Base-by-base conservation (phyloP, 208 protist species). In the Trypanosomatidae sp. region DNA sequence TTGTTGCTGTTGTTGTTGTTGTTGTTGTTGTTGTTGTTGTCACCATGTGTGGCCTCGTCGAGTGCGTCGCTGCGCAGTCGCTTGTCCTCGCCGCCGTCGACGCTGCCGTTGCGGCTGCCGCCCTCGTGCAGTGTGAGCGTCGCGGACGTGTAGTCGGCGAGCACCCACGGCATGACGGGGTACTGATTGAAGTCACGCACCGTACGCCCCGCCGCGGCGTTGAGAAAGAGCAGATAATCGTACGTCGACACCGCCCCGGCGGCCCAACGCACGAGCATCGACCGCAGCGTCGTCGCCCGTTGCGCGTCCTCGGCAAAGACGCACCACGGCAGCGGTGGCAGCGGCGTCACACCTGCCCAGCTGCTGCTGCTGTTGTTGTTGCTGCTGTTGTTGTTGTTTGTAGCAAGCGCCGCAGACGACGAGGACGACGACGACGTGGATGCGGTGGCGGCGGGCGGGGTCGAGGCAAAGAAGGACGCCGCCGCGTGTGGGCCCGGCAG, bases 91-190 rank as follows among this genome's bases (percentile, higher is more conserved):
- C n/a, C n/a, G n/a, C n/a, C n/a, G n/a, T n/a, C n/a, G n/a, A n/a
- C n/a, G n/a, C n/a, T n/a, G n/a, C n/a, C n/a, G n/a, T n/a, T n/a
- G n/a, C n/a, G n/a, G 65, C 46, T 4, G 42, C 33, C 0, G 66
- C 42, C 48, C 96, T 69, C 16, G 24, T 53, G 4, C 97, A 53
- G 53, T 94, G 71, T 23, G n/a, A 97, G 22, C 3, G 30, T 68
- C n/a, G 24, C 10, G 16, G 41, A 66, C 0, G 18, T 35, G 61
- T 97, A 98, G 59, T 95, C 61, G 18, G 35, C 10, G 28, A 98
- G 48, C 21, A 97, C 66, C 90, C 91, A 97, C 18, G 95, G 95
- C 62, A 96, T 89, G 7, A 98, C 81, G 4, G 93, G 95, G 43
- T 97, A 98, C 62, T 97, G 93, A 16, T 73, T 79, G 2, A 96